Conservation (phyloP, 1,284 basidiomycete species). For the Irpex lacteus region DNA sequence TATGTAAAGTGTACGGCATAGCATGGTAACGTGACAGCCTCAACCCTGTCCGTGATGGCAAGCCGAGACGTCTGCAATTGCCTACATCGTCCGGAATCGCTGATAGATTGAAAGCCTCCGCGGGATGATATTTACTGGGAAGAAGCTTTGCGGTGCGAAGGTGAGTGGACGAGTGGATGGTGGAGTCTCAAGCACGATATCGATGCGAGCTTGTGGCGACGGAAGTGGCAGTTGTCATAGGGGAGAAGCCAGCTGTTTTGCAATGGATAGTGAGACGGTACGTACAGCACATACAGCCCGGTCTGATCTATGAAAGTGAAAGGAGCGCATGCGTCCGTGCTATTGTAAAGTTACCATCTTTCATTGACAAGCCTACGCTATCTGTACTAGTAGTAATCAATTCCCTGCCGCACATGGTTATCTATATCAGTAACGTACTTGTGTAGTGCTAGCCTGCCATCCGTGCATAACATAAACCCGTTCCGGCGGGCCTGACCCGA, state of each 20-base stretch:
- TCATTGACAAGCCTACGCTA: not conserved
- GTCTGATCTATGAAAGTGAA: not conserved
- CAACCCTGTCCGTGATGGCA: not conserved
- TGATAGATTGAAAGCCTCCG: not conserved
- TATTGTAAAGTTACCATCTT: not conserved
- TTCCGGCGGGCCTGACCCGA: not conserved
- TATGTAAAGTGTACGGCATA: conserved; percentile 2
- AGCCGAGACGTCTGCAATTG: too few species aligned
- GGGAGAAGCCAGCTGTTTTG: not conserved
- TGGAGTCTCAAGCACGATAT: not conserved
- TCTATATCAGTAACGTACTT: not conserved
- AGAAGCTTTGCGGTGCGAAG: not conserved
- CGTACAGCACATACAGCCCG: not conserved
- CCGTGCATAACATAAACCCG: not conserved
- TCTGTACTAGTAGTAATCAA: not conserved
- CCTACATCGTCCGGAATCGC: too few species aligned
- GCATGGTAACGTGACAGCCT: not conserved
- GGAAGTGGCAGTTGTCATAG: not conserved
- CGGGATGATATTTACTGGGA: not conserved
- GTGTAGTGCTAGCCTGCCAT: not conserved
- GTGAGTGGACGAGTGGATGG: not conserved
- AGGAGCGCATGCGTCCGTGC: not conserved
- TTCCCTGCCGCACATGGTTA: not conserved
- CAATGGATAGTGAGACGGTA: not conserved
- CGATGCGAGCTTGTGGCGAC: not conserved